phyloP scores from a whole-genome alignment of 2,329 filamentous ascomycete species.

The Calycina marina region DNA sequence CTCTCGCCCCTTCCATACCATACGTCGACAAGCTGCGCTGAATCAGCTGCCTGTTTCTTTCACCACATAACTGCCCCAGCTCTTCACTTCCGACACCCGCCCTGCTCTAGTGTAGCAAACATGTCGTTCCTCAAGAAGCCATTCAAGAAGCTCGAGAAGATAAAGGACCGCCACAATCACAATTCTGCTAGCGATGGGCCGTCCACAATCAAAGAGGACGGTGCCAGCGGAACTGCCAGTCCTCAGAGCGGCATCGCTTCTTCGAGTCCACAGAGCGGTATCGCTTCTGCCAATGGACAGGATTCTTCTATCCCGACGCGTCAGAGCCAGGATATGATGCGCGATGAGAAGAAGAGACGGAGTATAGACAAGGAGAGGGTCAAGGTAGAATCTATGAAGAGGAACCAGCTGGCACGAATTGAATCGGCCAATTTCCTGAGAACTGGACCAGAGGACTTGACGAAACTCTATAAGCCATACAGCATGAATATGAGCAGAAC shows the following conservation, averaged over 20 bases:
- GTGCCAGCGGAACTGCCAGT: no score
- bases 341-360: constrained; percentile 7
- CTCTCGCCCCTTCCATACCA: no score
- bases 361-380: constrained; percentile 16
- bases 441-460: constrained; percentile 17
- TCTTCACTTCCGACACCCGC: no score
- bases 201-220: no score
- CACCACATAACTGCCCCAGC: no score
- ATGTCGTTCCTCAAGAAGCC: constrained; percentile 21
- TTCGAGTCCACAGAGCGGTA: no score
- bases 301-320: constrained; percentile 12
- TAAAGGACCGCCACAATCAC: no score
- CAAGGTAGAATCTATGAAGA: constrained; percentile 17
- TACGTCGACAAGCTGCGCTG: no score
- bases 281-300: no score
- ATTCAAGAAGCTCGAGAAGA: constrained; percentile 15
- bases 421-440: constrained; percentile 19
- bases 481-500: constrained; percentile 23
- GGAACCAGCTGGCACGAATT: constrained; percentile 16
- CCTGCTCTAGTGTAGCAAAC: constrained; percentile 4
- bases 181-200: constrained; percentile 5
- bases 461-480: constrained; percentile 19
- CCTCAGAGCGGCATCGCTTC: no score
- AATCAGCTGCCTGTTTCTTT: no score
- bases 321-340: constrained; percentile 14